These are phyloP conservation scores for Talaromyces verruculosus DNA, from an alignment of 2,329 filamentous ascomycete genomes.

Conservation along the genomic window DNA sequence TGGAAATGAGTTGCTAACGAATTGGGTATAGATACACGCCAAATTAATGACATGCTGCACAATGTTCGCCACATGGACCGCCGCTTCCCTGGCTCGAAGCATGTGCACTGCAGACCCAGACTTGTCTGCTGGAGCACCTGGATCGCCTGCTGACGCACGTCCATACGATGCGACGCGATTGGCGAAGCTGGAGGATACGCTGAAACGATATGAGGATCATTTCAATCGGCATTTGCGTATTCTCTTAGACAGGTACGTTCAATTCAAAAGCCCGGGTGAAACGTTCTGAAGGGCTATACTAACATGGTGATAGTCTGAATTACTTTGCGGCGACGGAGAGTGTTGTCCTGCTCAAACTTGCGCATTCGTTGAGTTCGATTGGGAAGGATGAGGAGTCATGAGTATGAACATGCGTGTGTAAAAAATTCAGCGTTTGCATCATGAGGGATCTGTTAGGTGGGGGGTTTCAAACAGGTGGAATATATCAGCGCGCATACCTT, in stretches of 20 bases:
- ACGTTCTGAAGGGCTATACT: conserved; percentile 7
- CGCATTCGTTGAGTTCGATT: conserved; percentile 44
- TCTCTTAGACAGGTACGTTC: conserved; percentile 70
- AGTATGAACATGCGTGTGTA: background rate
- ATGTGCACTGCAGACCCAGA: conserved; percentile 82
- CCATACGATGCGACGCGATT: conserved; percentile 62
- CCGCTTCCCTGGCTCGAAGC: conserved; percentile 76
- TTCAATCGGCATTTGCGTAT: conserved; percentile 93
- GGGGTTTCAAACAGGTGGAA: background rate
- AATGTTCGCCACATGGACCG: conserved; percentile 85
- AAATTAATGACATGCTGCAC: conserved; percentile 96
- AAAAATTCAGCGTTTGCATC: conserved; percentile 4
- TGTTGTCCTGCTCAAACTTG: conserved; percentile 81
- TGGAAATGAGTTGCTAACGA: background rate
- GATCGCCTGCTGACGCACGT: conserved; percentile 36
- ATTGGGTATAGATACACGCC: conserved; percentile 73
- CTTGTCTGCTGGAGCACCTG: conserved; percentile 48
- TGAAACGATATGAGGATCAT: conserved; percentile 89
- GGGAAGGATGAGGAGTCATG: conserved; percentile 40
- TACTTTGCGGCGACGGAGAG: conserved; percentile 98
- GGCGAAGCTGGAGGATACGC: conserved; percentile 77
- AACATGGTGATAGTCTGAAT: conserved; percentile 58
- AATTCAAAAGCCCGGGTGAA: background rate
- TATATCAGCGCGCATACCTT: background rate
- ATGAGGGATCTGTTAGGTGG: background rate